Conservation (phyloP, 225 moss, liverwort and hornwort species). For the Takakia lepidozioides region DNA sequence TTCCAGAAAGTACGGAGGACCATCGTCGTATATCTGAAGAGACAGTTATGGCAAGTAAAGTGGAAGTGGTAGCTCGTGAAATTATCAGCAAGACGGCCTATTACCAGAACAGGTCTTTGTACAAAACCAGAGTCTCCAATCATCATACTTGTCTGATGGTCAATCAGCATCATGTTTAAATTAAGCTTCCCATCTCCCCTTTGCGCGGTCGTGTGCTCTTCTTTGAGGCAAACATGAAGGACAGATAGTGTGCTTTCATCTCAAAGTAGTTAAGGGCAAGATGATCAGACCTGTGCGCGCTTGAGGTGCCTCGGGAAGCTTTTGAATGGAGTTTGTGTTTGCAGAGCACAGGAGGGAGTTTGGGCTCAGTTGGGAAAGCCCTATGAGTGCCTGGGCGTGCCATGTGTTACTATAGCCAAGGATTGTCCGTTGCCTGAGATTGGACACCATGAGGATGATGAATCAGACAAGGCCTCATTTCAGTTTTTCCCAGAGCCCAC, state of each 20-base stretch:
- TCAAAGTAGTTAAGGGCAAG: too few relatives aligned
- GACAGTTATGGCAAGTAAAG: constrained; percentile 7
- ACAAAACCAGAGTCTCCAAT: background rate
- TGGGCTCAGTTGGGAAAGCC: constrained; percentile 10
- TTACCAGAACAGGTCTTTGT: constrained; percentile 4
- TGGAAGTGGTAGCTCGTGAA: constrained; percentile 11
- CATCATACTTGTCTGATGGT: too few relatives aligned
- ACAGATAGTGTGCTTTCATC: too few relatives aligned
- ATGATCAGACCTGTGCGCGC: too few relatives aligned
- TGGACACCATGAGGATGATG: background rate
- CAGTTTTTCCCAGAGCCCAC: constrained; percentile 2
- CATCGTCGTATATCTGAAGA: constrained; percentile 4
- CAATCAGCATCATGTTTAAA: too few relatives aligned
- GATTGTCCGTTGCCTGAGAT: constrained; percentile 4
- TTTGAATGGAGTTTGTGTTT: too few relatives aligned
- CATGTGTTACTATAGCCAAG: constrained; percentile 1
- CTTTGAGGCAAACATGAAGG: too few relatives aligned
- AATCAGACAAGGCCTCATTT: constrained; percentile 3
- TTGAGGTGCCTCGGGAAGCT: too few relatives aligned
- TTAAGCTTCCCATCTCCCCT: too few relatives aligned
- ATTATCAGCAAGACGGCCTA: constrained; percentile 7
- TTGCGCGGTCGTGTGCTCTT: too few relatives aligned
- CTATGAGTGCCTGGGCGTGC: constrained; percentile 5
- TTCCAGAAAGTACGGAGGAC: constrained; percentile 4
- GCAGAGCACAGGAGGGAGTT: constrained; percentile 10